These are phyloP conservation scores for Bondarzewia mesenterica DNA, from an alignment of 1,284 basidiomycete genomes.

Conservation along the genomic window DNA sequence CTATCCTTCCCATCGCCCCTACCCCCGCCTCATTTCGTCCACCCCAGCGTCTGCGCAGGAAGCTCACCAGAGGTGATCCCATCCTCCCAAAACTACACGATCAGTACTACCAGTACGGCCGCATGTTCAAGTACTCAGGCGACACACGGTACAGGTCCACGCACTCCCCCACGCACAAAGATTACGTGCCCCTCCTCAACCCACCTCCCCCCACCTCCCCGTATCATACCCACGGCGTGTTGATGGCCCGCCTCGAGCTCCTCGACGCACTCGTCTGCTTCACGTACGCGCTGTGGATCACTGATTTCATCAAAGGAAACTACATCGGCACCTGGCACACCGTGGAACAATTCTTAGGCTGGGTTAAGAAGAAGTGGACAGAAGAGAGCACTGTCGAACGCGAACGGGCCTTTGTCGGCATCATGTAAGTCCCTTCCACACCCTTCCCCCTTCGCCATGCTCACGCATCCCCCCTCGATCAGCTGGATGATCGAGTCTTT, in stretches of 20 bases:
- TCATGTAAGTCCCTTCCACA: constrained; percentile 50
- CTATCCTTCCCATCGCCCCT: constrained; percentile 13
- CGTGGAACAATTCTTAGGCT: constrained; percentile 52
- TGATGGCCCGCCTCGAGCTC: constrained; percentile 68
- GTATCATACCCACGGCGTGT: constrained; percentile 62
- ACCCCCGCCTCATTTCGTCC: constrained; percentile 18
- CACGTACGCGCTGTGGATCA: constrained; percentile 65
- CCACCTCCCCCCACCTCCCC: constrained; percentile 55
- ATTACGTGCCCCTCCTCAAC: constrained; percentile 50
- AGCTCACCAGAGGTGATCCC: constrained; percentile 25
- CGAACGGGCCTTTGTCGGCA: constrained; percentile 64
- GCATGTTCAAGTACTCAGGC: constrained; percentile 68
- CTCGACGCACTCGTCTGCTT: constrained; percentile 68
- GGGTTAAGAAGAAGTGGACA: constrained; percentile 62
- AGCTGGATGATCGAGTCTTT: constrained; percentile 70
- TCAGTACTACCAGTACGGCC: constrained; percentile 53
- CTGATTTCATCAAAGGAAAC: constrained; percentile 43
- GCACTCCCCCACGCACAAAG: constrained; percentile 52
- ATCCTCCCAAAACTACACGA: constrained; percentile 45
- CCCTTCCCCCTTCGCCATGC: constrained; percentile 19
- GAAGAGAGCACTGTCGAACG: constrained; percentile 55
- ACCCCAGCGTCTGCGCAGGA: constrained; percentile 45
- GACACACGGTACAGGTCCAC: constrained; percentile 68
- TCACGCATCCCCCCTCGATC: constrained; percentile 23
- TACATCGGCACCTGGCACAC: constrained; percentile 55